phyloP scores from a whole-genome alignment of 2,329 filamentous ascomycete genomes.

The Lasiodiplodia sp. region DNA sequence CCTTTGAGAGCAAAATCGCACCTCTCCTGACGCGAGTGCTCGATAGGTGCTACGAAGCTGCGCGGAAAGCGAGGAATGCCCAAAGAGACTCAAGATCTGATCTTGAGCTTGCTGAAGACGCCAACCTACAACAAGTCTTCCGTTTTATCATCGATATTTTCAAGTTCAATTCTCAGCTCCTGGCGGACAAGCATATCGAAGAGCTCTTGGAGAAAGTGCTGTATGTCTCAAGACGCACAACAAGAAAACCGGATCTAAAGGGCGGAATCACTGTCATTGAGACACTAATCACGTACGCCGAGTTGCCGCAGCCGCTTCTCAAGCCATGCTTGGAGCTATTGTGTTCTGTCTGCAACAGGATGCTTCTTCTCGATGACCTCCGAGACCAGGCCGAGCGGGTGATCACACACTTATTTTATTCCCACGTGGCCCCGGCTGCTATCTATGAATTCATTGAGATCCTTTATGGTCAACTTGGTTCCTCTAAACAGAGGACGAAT shows the following conservation, averaged over 20 bases:
- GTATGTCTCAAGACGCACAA: slow-evolving; percentile 73
- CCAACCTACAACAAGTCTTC: slow-evolving; percentile 66
- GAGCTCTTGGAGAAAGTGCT: slow-evolving; percentile 69
- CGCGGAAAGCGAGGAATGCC: slow-evolving; percentile 38
- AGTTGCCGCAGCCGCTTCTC: slow-evolving; percentile 69
- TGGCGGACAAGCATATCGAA: slow-evolving; percentile 67
- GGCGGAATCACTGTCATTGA: slow-evolving; percentile 74
- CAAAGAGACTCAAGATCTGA: slow-evolving; percentile 40
- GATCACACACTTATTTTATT: slow-evolving; percentile 73
- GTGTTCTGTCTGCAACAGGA: slow-evolving; percentile 68
- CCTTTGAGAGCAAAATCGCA: slow-evolving; percentile 45
- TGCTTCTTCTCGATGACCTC: slow-evolving; percentile 68
- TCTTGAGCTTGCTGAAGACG: slow-evolving; percentile 38
- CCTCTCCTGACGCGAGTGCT: slow-evolving; percentile 45
- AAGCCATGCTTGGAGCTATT: slow-evolving; percentile 70
- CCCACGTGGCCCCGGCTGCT: slow-evolving; percentile 75
- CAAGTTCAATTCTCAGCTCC: slow-evolving; percentile 77
- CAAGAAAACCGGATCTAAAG: slow-evolving; percentile 68
- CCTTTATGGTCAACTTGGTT: slow-evolving; percentile 52
- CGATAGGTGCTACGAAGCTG: slow-evolving; percentile 43
- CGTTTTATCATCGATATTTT: slow-evolving; percentile 71
- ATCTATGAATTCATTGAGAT: slow-evolving; percentile 71
- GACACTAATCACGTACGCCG: slow-evolving; percentile 74
- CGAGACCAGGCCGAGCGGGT: slow-evolving; percentile 73
- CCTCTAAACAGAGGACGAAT: slow-evolving; percentile 42